These are phyloP conservation scores for Monilinia laxa DNA, from an alignment of 2,329 filamentous ascomycete species.

Conservation along the genomic window DNA sequence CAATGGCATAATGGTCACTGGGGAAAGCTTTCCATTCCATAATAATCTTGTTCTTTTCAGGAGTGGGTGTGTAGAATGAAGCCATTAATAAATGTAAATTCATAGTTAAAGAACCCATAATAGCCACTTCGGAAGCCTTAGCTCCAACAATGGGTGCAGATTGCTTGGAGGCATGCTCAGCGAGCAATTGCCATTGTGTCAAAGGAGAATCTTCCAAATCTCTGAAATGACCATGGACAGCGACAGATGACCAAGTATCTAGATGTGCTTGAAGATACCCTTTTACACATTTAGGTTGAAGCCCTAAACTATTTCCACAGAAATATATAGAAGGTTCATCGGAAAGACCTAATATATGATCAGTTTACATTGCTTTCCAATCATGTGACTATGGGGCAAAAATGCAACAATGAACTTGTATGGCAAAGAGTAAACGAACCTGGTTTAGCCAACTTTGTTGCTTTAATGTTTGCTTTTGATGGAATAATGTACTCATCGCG, in stretches of 20 bases:
- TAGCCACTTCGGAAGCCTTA: slow-evolving; percentile 68
- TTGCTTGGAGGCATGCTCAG: slow-evolving; percentile 68
- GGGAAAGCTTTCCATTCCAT: slow-evolving; percentile 83
- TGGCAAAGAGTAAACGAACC: slow-evolving; percentile 8
- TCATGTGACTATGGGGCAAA: slow-evolving; percentile 15
- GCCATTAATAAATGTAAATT: slow-evolving; percentile 69
- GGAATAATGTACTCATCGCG: slow-evolving; percentile 76
- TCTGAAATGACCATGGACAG: slow-evolving; percentile 80
- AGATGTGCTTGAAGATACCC: slow-evolving; percentile 70
- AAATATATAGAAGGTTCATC: slow-evolving; percentile 67
- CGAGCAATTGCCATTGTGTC: slow-evolving; percentile 73
- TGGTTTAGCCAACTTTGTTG: slow-evolving; percentile 48
- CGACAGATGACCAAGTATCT: slow-evolving; percentile 80
- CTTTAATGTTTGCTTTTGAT: slow-evolving; percentile 67
- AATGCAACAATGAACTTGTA: slow-evolving; percentile 28
- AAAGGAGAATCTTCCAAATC: slow-evolving; percentile 66
- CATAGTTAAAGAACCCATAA: slow-evolving; percentile 82
- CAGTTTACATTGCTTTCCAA: background rate
- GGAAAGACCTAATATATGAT: slow-evolving; percentile 24
- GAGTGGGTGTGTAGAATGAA: slow-evolving; percentile 65
- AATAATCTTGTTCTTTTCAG: slow-evolving; percentile 63
- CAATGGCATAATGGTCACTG: slow-evolving; percentile 63
- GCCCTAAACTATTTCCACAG: slow-evolving; percentile 84
- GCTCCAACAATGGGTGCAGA: slow-evolving; percentile 76
- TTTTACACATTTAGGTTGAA: slow-evolving; percentile 70